Base-by-base conservation (phyloP, 202 grass and related monocot genomes). In the Panicum virgatum region DNA sequence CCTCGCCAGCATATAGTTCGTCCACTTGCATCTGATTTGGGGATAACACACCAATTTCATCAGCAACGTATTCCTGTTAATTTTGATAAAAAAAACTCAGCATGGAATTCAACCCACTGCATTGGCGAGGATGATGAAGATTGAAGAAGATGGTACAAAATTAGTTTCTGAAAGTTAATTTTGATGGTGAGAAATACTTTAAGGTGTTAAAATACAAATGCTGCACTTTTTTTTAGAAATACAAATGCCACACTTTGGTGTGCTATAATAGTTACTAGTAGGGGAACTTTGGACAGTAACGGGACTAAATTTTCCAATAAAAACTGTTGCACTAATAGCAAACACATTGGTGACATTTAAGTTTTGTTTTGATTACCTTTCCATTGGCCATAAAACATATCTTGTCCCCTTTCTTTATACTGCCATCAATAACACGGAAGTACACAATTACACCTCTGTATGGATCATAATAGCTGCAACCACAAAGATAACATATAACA, bases 401-500 rank as follows among this genome's bases (percentile, higher is more conserved):
- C 69, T 82, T 94, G 64, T 95, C 92, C 44, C 92, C 95, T 90
- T 98, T 98, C 89, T 81, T 98, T 88, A 98, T 89, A 77, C 70
- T 85, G 36, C 95, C 95, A 43, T 98, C 92, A 79, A 93, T 60
- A 81, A 98, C 82, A 66, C 95, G 95, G 80, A 98, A 98, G 80
- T 98, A 98, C 76, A 95, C 95, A 82, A 98, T 91, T 46, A 98
- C 90, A 16, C 95, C 95, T 94, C 92, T 94, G 72, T 98, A 98
- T 83, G 92, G 58, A 90, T 98, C 95, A 73, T 95, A 98, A 82
- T 98, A 98, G 81, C 95, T 98, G 89, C 79, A 91, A 82, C 50
- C 75, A 57, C 81, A 83, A 39, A 75, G 45, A 70, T 36, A 94
- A 69, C 19, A 57, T 48, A 81, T n/a, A 32, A 75, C 61, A 36